phyloP scores from a whole-genome alignment of 257 asterid genomes.

The Sherardia arvensis region DNA sequence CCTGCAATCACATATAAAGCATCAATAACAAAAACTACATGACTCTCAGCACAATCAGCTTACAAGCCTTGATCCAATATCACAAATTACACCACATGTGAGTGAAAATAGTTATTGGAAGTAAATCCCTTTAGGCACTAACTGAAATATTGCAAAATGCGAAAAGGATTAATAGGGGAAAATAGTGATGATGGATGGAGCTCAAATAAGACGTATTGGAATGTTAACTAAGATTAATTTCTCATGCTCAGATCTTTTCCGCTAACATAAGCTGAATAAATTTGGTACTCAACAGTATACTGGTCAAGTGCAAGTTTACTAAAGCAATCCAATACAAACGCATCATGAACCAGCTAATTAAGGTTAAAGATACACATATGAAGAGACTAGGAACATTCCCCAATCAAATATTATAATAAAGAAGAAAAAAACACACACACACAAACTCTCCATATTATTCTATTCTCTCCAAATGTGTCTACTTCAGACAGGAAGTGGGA shows the following conservation, averaged over 20 bases:
- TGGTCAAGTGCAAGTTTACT: neutral
- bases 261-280: neutral
- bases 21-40: neutral
- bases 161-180: too few species aligned
- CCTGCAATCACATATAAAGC: slow-evolving; percentile 32
- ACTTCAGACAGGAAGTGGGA: neutral
- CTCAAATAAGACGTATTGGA: neutral
- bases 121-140: neutral
- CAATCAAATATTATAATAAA: neutral
- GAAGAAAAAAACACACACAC: neutral
- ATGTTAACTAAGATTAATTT: neutral
- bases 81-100: neutral
- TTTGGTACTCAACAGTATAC: neutral
- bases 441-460: neutral
- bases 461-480: neutral
- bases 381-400: neutral
- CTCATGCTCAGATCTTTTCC: neutral
- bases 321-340: neutral
- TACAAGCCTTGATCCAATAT: neutral
- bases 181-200: neutral
- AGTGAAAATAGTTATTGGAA: neutral
- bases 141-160: neutral
- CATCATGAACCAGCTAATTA: neutral
- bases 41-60: neutral
- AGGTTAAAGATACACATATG: neutral